A percentile compares a stretch with the other conserved stretches of the same genome.
Evolutionary conservation across 371 early-diverging fungal species (phyloP).

Genomic region (Rhizomucor miehei): DNA sequence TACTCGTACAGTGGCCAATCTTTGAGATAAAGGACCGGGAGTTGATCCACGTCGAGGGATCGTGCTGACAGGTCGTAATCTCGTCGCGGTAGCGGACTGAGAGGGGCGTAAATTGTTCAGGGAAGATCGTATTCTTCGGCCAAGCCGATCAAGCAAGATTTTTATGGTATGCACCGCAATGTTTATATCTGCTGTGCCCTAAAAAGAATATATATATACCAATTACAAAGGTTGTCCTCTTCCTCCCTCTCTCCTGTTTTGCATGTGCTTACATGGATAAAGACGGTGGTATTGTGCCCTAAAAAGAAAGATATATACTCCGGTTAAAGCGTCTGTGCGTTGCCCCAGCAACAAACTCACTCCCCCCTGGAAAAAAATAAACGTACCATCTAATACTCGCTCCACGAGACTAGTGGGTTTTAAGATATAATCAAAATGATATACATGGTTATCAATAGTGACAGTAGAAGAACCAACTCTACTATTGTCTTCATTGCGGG

Average conservation of each 20-base stretch:
- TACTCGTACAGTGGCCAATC: conserved; percentile 27
- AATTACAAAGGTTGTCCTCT: too few species aligned
- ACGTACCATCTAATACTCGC: too few species aligned
- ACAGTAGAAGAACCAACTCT: too few species aligned
- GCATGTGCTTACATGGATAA: conserved; percentile 7
- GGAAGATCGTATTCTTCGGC: background rate
- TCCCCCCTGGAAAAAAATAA: too few species aligned
- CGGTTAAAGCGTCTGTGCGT: too few species aligned
- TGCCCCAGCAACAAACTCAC: too few species aligned
- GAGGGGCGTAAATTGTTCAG: conserved; percentile 1
- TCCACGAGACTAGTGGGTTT: too few species aligned
- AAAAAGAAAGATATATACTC: background rate
- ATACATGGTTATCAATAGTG: too few species aligned
- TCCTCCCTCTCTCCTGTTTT: too few species aligned
- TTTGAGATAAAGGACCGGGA: background rate
- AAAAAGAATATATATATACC: too few species aligned
- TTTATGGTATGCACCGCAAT: conserved; percentile 60
- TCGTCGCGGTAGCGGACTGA: background rate
- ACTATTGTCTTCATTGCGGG: too few species aligned
- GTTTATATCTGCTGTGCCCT: conserved; percentile 64
- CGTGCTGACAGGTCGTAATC: conserved; percentile 17
- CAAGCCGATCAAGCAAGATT: conserved; percentile 76
- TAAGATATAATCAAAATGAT: too few species aligned
- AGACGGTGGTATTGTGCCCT: conserved; percentile 11
- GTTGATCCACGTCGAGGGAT: conserved; percentile 16